A percentile compares a stretch with the other conserved stretches of the same genome.
Conservation (phyloP, 805 yeast genomes). For the Wickerhamiella parazyma region DNA sequence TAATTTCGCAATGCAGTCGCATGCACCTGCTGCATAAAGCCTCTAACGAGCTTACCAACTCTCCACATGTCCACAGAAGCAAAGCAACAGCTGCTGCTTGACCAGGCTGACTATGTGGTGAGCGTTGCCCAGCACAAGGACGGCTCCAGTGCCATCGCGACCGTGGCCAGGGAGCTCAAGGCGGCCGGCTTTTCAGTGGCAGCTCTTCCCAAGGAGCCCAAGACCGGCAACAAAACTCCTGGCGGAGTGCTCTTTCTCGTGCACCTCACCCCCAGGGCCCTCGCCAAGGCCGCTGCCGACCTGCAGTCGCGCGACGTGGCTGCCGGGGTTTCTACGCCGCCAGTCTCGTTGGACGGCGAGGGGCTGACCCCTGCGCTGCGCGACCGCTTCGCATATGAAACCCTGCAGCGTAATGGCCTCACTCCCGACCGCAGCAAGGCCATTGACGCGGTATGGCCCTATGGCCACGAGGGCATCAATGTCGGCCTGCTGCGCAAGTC, state of each 20-base stretch:
- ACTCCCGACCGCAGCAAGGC: slow-evolving; percentile 5
- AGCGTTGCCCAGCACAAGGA: slow-evolving; percentile 10
- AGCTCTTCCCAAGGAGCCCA: background rate
- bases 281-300: slow-evolving; percentile 10
- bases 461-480: background rate
- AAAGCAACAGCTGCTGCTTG: background rate
- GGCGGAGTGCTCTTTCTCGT: slow-evolving; percentile 3
- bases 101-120: slow-evolving; percentile 15
- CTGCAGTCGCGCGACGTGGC: slow-evolving; percentile 10
- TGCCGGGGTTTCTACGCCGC: slow-evolving; percentile 10
- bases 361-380: slow-evolving; percentile 10
- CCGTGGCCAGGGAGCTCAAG: slow-evolving; percentile 5
- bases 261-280: slow-evolving; percentile 11
- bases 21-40: too few species aligned
- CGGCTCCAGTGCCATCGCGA: background rate
- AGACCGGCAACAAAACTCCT: background rate
- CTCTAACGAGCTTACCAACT: background rate
- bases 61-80: background rate
- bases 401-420: slow-evolving; percentile 6
- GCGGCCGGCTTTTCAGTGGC: slow-evolving; percentile 8
- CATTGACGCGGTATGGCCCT: slow-evolving; percentile 9
- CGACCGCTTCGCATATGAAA: slow-evolving; percentile 6
- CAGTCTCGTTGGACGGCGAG: slow-evolving; percentile 4
- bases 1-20: too few species aligned
- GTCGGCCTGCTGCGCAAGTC: slow-evolving; percentile 1